Conservation (phyloP, 495 filamentous ascomycete species). For the Penicillium parvum region DNA sequence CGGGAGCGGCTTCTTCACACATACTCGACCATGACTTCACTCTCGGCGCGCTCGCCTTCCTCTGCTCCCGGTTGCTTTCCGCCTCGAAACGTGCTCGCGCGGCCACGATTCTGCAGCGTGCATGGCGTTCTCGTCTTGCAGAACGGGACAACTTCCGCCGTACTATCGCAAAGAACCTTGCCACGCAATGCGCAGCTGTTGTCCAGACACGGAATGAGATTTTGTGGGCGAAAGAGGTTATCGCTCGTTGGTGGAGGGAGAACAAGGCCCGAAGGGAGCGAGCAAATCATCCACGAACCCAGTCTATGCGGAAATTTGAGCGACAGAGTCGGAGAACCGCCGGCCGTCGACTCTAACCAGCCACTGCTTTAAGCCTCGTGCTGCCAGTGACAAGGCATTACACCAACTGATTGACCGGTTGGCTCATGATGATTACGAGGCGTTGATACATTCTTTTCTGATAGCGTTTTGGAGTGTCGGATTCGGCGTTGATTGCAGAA, state of each 20-base stretch:
- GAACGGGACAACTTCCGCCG: conserved; percentile 29
- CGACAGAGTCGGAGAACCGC: neutral
- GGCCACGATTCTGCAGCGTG: conserved; percentile 41
- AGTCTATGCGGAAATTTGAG: neutral
- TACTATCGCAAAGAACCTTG: conserved; percentile 40
- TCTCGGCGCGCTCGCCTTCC: conserved; percentile 53
- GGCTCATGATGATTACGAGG: conserved; percentile 6
- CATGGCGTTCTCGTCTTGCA: conserved; percentile 35
- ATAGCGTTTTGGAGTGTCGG: too few species aligned
- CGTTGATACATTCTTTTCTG: too few species aligned
- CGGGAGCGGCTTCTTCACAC: conserved; percentile 26
- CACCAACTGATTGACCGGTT: neutral
- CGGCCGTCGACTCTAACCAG: conserved; percentile 3
- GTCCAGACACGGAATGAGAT: conserved; percentile 40
- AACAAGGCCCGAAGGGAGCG: conserved; percentile 15
- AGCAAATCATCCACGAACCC: neutral
- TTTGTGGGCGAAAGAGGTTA: conserved; percentile 48
- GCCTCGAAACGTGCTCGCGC: conserved; percentile 43
- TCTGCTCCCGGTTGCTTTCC: conserved; percentile 58
- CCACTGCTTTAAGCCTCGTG: neutral
- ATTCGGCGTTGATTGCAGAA: too few species aligned
- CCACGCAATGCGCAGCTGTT: conserved; percentile 41
- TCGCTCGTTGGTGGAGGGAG: conserved; percentile 44
- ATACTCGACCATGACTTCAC: conserved; percentile 50
- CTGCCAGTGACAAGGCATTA: neutral